phyloP scores from a whole-genome alignment of 2,329 filamentous ascomycete species.

The Fusarium beomiforme region DNA sequence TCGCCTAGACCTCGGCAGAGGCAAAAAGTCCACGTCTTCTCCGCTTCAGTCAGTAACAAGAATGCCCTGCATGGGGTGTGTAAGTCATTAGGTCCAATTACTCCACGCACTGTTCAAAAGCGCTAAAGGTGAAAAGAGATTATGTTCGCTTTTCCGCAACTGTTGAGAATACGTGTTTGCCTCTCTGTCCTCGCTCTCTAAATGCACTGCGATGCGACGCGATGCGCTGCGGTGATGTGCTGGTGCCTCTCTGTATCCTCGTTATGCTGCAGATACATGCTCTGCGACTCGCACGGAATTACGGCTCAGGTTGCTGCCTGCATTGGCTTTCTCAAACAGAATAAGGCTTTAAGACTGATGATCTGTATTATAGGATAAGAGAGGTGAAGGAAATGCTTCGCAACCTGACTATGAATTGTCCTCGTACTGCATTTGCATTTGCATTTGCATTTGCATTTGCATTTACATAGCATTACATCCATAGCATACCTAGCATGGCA shows the following conservation, averaged over 20 bases:
- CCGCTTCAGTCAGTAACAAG: conserved; percentile 1
- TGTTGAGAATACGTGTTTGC: conserved; percentile 34
- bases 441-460: too few species aligned
- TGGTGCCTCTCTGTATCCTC: conserved; percentile 24
- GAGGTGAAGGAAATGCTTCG: conserved; percentile 3
- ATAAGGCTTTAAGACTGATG: conserved; percentile 2
- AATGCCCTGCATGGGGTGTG: conserved; percentile 13
- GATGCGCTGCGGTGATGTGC: conserved; percentile 11
- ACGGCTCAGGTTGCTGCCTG: not conserved
- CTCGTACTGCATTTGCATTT: conserved; percentile 29
- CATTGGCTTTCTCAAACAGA: not conserved
- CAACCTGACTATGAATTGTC: conserved; percentile 7
- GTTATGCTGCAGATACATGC: conserved; percentile 26
- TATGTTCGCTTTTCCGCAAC: conserved; percentile 1
- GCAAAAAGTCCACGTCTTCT: conserved; percentile 24
- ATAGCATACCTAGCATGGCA: too few species aligned
- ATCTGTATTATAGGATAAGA: not conserved
- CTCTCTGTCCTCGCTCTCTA: not conserved
- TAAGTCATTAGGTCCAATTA: conserved; percentile 12
- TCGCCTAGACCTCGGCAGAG: conserved; percentile 1
- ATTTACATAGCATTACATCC: not conserved
- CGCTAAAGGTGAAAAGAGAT: not conserved
- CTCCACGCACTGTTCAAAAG: conserved; percentile 20
- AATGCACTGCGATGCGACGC: not conserved
- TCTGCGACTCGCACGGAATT: conserved; percentile 12